Conservation (phyloP, 257 asterid genomes). For the Ocimum tenuiflorum region DNA sequence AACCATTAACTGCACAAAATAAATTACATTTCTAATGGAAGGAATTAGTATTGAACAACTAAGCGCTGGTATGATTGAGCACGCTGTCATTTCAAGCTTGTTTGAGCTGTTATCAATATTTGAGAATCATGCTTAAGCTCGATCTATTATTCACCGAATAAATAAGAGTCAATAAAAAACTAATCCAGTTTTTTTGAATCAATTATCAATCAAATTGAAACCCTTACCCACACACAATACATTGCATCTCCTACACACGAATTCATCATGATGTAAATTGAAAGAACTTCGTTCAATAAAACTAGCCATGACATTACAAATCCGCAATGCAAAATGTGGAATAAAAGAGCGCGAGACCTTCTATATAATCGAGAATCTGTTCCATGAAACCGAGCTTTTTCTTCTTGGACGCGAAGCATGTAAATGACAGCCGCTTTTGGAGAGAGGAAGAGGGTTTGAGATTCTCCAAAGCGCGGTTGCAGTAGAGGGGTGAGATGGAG, state of each 20-base stretch:
- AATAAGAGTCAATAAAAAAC: background rate
- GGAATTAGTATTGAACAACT: too few relatives aligned
- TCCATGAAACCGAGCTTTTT: conserved; percentile 71
- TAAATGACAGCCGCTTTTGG: conserved; percentile 34
- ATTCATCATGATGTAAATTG: background rate
- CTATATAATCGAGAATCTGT: conserved; percentile 91
- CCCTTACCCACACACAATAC: background rate
- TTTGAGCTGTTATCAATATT: background rate
- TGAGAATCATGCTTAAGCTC: background rate
- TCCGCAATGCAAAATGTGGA: background rate
- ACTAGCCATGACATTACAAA: background rate
- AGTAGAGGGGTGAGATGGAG: conserved; percentile 19
- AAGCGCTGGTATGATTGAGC: too few relatives aligned
- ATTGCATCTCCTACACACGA: background rate
- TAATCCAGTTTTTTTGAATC: background rate
- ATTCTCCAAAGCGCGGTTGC: conserved; percentile 21
- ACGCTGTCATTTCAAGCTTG: background rate
- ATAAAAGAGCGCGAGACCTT: conserved; percentile 47
- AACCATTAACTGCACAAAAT: too few relatives aligned
- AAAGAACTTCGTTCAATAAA: background rate
- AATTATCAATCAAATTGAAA: background rate
- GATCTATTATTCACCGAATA: background rate
- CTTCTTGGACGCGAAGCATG: conserved; percentile 73
- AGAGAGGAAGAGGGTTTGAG: conserved; percentile 12
- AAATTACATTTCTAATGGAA: too few relatives aligned